These are phyloP conservation scores for Pyricularia sp. DNA, from an alignment of 2,329 filamentous ascomycete genomes.

Conservation along the genomic window DNA sequence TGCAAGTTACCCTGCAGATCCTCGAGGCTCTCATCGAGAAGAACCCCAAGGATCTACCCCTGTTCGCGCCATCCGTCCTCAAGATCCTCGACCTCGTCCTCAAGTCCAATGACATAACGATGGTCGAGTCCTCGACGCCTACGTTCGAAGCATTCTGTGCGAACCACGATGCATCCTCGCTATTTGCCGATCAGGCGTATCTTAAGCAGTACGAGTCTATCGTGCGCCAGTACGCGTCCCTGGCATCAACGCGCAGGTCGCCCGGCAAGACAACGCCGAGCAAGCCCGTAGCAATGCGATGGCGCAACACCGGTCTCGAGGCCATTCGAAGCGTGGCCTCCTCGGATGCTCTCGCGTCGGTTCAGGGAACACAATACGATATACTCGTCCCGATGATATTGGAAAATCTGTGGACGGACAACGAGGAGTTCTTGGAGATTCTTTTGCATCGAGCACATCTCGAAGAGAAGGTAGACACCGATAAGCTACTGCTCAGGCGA, in stretches of 20 bases:
- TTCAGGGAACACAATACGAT: conserved; percentile 66
- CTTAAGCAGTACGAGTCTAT: conserved; percentile 74
- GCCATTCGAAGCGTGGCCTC: conserved; percentile 75
- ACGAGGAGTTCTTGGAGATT: conserved; percentile 58
- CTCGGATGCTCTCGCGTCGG: conserved; percentile 68
- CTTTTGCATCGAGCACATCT: conserved; percentile 58
- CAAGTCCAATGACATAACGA: conserved; percentile 76
- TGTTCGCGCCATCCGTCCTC: conserved; percentile 79
- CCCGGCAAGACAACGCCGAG: conserved; percentile 47
- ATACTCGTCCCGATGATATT: conserved; percentile 77
- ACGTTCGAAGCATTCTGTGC: conserved; percentile 85
- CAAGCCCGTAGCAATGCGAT: conserved; percentile 68
- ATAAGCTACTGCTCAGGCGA: conserved; percentile 55
- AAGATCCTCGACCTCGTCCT: conserved; percentile 78
- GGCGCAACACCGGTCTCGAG: conserved; percentile 63
- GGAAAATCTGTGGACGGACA: conserved; percentile 73
- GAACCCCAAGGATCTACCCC: conserved; percentile 76
- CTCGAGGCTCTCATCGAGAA: conserved; percentile 88
- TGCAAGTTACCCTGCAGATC: conserved; percentile 91
- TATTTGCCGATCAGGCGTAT: conserved; percentile 80
- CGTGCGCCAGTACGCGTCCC: conserved; percentile 67
- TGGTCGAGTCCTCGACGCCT: conserved; percentile 82
- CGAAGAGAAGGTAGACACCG: conserved; percentile 60
- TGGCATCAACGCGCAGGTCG: conserved; percentile 57
- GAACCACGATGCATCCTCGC: conserved; percentile 75